Conservation (phyloP, 2,329 filamentous ascomycete species). For the Cercospora nicotianae region DNA sequence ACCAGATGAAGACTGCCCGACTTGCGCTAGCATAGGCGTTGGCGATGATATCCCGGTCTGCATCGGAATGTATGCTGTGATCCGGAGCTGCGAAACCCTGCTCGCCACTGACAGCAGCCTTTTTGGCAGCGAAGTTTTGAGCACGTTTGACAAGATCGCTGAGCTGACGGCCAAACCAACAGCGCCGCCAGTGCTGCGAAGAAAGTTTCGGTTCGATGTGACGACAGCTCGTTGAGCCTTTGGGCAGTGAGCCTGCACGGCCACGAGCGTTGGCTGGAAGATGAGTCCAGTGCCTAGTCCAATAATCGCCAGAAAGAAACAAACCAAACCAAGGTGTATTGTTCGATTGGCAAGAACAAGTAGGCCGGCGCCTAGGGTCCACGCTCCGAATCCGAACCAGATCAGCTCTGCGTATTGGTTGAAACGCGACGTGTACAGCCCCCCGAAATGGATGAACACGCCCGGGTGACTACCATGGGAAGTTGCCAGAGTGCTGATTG, state of each 20-base stretch:
- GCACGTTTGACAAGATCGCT: background rate
- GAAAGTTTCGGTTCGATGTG: background rate
- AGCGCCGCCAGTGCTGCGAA: background rate
- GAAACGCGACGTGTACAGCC: background rate
- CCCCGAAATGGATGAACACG: background rate
- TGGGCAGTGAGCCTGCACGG: background rate
- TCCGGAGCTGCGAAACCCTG: background rate
- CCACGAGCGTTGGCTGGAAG: background rate
- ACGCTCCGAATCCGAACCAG: background rate
- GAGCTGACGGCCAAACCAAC: background rate
- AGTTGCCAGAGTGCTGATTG: background rate
- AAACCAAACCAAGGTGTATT: background rate
- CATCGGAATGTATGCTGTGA: background rate
- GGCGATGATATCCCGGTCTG: background rate
- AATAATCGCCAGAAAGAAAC: background rate
- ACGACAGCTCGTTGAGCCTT: background rate
- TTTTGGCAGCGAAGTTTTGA: background rate
- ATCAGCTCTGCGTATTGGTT: background rate
- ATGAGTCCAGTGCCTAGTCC: background rate
- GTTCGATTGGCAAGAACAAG: background rate
- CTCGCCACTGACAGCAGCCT: background rate
- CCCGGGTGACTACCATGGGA: background rate
- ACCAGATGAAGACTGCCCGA: conserved; percentile 57
- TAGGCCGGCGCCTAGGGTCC: background rate
- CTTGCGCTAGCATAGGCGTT: conserved; percentile 42